A percentile compares a stretch with the other conserved stretches of the same genome.
phyloP scores from a whole-genome alignment of 495 filamentous ascomycete species.

The Rostrohypoxylon terebratum region DNA sequence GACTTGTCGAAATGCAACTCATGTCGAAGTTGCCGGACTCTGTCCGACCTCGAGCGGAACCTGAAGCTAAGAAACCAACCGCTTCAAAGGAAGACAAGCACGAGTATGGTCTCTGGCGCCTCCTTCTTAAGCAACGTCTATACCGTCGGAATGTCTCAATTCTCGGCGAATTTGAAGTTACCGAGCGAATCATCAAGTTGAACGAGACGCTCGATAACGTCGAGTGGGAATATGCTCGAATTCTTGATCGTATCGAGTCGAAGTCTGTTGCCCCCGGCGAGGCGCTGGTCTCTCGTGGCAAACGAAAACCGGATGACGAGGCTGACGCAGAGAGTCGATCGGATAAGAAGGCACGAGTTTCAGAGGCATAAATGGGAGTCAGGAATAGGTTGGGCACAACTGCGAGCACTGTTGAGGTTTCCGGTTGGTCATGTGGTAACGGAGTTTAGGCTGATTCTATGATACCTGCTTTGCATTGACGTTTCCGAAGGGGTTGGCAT shows the following conservation, averaged over 20 bases:
- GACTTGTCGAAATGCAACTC: constrained; percentile 89
- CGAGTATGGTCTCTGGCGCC: constrained; percentile 81
- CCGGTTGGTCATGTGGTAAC: constrained; percentile 9
- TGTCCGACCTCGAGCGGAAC: constrained; percentile 63
- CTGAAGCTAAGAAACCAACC: constrained; percentile 37
- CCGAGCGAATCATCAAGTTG: constrained; percentile 82
- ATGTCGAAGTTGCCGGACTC: constrained; percentile 75
- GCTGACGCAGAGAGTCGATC: constrained; percentile 13
- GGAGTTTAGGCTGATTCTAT: constrained; percentile 39
- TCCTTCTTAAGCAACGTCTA: constrained; percentile 83
- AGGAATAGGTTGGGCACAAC: neutral
- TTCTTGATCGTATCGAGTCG: constrained; percentile 62
- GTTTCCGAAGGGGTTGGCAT: neutral
- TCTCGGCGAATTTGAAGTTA: constrained; percentile 80
- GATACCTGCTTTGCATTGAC: constrained; percentile 39
- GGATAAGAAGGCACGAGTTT: constrained; percentile 54
- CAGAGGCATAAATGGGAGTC: constrained; percentile 32
- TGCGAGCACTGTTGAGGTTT: constrained; percentile 3
- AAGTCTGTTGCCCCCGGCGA: constrained; percentile 25
- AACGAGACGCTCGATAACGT: constrained; percentile 80
- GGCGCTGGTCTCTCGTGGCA: constrained; percentile 24
- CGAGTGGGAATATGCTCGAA: constrained; percentile 82
- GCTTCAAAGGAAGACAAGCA: constrained; percentile 54
- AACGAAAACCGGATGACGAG: constrained; percentile 44
- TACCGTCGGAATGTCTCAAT: constrained; percentile 81